phyloP scores from a whole-genome alignment of 371 early-diverging fungal species.

The Catenaria anguillulae region DNA sequence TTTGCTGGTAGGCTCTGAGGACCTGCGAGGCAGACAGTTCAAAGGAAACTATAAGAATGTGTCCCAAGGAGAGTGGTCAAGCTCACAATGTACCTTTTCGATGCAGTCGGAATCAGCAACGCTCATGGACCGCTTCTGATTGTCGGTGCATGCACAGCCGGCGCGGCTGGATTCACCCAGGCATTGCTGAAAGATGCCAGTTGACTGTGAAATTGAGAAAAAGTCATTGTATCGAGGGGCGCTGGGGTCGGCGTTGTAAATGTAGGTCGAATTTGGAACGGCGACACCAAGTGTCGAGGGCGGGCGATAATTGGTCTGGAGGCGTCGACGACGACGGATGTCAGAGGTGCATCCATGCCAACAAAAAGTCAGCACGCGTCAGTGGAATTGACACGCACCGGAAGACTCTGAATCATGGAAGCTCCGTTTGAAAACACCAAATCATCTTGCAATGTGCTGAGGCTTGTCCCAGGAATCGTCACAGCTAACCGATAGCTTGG shows the following conservation, averaged over 20 bases:
- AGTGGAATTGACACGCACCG: too few relatives aligned
- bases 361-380: too few relatives aligned
- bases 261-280: slow-evolving; percentile 14
- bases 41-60: too few relatives aligned
- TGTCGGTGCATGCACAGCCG: slow-evolving; percentile 15
- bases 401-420: too few relatives aligned
- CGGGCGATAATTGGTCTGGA: slow-evolving; percentile 20
- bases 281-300: slow-evolving; percentile 16
- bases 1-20: not conserved
- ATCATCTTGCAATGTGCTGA: too few relatives aligned
- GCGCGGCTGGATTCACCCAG: slow-evolving; percentile 1
- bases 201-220: slow-evolving; percentile 11
- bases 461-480: too few relatives aligned
- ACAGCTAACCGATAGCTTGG: too few relatives aligned
- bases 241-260: slow-evolving; percentile 18
- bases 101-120: slow-evolving; percentile 17
- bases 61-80: too few relatives aligned
- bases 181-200: slow-evolving; percentile 17
- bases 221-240: slow-evolving; percentile 14
- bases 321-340: too few relatives aligned
- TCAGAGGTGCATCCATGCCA: too few relatives aligned
- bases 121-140: slow-evolving; percentile 5
- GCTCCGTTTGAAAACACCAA: too few relatives aligned
- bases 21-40: not conserved
- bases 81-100: slow-evolving; percentile 9